Base-by-base conservation (phyloP, 1,284 basidiomycete species). In the Rhodotorula mucilaginosa region DNA sequence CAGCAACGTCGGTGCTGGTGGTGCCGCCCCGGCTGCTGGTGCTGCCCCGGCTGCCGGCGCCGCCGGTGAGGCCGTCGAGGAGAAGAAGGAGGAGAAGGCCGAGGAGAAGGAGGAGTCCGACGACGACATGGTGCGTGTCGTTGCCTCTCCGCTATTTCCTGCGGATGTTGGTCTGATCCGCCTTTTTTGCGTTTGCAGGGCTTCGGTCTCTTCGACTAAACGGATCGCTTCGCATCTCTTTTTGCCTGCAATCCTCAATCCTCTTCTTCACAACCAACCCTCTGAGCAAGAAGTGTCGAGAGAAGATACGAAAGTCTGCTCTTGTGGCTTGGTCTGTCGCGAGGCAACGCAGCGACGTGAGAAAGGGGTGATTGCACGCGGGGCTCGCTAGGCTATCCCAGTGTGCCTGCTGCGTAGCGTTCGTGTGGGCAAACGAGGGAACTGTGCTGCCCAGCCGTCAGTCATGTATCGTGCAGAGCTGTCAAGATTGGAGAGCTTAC, bases 171-270 rank as follows among this genome's bases (percentile, higher is more conserved):
- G 56, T 69, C 69, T 46, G 29, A 39, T 8, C 39, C 39, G 39
- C 61, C 64, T 31, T 44, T 26, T 21, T 19, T 31, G 52, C 61
- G 46, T 54, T 39, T 65, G 61, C 74, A 75, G 88, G 89, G 89
- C 83, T 90, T 91, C 85, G 89, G 89, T 85, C 86, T 91, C 73
- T 91, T 90, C 86, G 90, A 91, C 84, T 91, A 85, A 87, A 76
- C 82, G 58, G 48, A 51, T 51, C 48, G 47, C 29, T 21, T 7
- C 19, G 47, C 29, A 2, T 21, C 23, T 18, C 34, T 58, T 19
- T 58, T 26, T 56, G 29, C 54, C 54, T 60, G 58, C 58, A 60
- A 60, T 47, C 58, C 39, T 7, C 39, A 31, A 39, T 39, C 29
- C 16, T 34, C 58, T 60, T 56, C 54, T 56, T 51, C 49, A 56